Base-by-base conservation (phyloP, 352 stramenopile genomes). In the Globisporangium uncinulatum region DNA sequence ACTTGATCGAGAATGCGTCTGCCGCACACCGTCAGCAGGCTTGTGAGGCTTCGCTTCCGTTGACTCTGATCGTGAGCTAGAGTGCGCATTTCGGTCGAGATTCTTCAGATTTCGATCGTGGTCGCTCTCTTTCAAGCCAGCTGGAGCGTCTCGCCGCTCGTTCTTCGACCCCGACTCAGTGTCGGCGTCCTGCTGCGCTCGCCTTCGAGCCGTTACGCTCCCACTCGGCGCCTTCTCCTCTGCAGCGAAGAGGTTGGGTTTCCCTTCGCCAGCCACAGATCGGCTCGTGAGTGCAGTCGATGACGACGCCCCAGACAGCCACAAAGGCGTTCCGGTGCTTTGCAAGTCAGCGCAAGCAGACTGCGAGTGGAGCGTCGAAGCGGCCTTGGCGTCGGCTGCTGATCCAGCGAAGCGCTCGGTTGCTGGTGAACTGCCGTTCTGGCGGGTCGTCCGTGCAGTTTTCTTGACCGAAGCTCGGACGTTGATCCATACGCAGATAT, bases 401-500 rank as follows among this genome's bases (percentile, higher is more conserved):
- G 6, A 39, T 39, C 24, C 31, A 17, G 17, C 21, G 19, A 37
- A 20, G 19, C 24, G 54, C 10, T 37, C 49, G 55, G 5, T 51
- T 6, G 21, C 57, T 46, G 46, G 13, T 3, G 45, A 19, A 3
- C 13, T 32, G n/a, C 57, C 57, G 0, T 68, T 45, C 6, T 45
- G 47, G n/a, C 61, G 57, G 53, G 54, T 42, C 17, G 65, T 79
- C 1, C 68, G 62, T 41, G 62, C 15, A 9, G 68, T 66, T 45
- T 86, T 87, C 50, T 74, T 78, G 2, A 51, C 37, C 7, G 29
- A 44, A 17, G 62, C 43, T 6, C 65, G 59, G 11, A 91, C 68
- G 44, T 74, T 79, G 50, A 93, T 82, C 83, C 80, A 93, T 3
- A 67, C 76, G 37, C 83, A 93, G 1, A 66, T 51, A 44, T 74